These are phyloP conservation scores for Carpinus viminea DNA, from an alignment of 306 rosid genomes.

Conservation along the genomic window DNA sequence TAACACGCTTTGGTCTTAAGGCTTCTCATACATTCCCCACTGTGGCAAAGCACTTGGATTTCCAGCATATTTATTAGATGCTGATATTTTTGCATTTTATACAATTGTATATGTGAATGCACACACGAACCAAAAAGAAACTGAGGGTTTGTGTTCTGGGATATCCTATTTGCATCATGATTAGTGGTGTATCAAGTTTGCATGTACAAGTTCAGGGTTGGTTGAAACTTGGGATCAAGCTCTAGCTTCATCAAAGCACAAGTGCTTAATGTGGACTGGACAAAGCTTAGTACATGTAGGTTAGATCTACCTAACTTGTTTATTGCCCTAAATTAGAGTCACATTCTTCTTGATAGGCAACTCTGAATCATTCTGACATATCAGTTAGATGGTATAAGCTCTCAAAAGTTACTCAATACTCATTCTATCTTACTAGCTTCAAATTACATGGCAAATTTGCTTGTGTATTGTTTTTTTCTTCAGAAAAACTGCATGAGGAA, in stretches of 20 bases:
- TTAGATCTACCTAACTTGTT: not conserved
- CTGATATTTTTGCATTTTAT: not conserved
- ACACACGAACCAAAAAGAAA: not conserved
- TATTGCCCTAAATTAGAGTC: not conserved
- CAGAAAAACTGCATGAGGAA: too few species aligned
- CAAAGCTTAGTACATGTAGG: not conserved
- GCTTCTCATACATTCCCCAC: not conserved
- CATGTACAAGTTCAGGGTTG: not conserved
- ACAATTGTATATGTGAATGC: not conserved
- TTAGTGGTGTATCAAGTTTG: not conserved
- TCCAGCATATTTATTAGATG: not conserved
- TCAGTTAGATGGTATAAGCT: not conserved
- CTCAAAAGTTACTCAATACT: too few species aligned
- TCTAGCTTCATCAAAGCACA: not conserved
- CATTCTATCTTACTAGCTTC: too few species aligned
- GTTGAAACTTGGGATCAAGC: not conserved
- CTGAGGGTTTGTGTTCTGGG: not conserved
- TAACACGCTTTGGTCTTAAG: not conserved
- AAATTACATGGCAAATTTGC: too few species aligned
- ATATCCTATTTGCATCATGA: not conserved
- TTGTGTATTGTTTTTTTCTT: too few species aligned
- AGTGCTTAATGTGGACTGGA: not conserved
- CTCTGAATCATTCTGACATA: not conserved
- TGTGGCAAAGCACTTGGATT: constrained; percentile 6
- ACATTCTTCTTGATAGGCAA: not conserved